A percentile compares a stretch with the other conserved stretches of the same genome.
These are phyloP conservation scores for Castanopsis chinensis DNA, from an alignment of 306 rosid species.

Conservation along the genomic window DNA sequence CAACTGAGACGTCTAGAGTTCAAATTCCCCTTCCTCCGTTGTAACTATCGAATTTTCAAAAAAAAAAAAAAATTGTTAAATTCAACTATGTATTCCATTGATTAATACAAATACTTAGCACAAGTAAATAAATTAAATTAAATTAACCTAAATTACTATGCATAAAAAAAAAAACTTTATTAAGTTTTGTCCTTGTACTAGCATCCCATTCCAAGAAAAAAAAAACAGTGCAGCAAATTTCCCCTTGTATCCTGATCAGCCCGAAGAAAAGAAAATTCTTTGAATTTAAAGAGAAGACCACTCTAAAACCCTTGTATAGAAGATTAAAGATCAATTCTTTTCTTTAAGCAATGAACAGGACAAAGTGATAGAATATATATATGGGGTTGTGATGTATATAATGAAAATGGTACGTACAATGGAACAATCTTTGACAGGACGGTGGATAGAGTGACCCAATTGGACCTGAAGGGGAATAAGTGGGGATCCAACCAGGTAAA, in stretches of 20 bases:
- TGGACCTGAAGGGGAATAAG: slow-evolving; percentile 95
- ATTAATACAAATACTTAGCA: no score
- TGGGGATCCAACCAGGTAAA: slow-evolving; percentile 95
- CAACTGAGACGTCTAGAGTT: no score
- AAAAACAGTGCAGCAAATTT: not conserved
- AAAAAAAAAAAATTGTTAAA: no score
- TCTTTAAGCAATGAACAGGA: not conserved
- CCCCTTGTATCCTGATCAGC: not conserved
- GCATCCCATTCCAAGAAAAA: no score
- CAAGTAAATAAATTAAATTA: no score
- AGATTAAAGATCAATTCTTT: not conserved
- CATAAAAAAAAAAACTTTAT: no score
- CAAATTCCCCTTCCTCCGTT: no score
- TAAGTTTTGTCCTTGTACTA: no score
- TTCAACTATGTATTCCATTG: no score
- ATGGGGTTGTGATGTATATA: not conserved
- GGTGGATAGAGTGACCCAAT: slow-evolving; percentile 67
- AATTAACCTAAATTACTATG: no score
- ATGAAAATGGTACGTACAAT: slow-evolving; percentile 44
- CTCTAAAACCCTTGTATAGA: not conserved
- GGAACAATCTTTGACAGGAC: slow-evolving; percentile 81
- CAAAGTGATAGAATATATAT: not conserved
- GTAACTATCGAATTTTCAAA: no score
- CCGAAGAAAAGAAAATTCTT: not conserved
- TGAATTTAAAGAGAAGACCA: not conserved